Conservation (phyloP, 2,329 filamentous ascomycete genomes). For the Cladorrhinum sp. region DNA sequence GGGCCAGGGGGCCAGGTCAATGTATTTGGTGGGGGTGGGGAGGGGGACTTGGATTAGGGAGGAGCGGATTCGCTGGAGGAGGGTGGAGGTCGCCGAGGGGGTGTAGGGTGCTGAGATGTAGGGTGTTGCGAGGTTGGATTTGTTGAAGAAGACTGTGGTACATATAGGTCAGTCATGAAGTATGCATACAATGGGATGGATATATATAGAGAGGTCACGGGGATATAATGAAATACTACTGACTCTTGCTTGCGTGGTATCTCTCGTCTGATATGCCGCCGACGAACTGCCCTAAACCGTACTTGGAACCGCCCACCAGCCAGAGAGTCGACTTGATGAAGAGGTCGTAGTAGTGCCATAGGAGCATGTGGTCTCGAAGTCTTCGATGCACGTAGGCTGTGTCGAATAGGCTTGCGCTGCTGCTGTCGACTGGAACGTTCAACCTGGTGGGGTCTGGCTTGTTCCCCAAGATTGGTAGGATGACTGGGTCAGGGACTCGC, state of each 20-base stretch:
- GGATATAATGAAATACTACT: no score
- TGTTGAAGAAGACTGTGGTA: conserved; percentile 41
- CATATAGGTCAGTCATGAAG: no score
- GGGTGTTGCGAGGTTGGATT: conserved; percentile 42
- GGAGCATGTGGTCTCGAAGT: conserved; percentile 40
- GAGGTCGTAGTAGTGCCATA: conserved; percentile 46
- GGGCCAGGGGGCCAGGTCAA: conserved; percentile 46
- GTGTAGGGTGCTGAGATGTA: conserved; percentile 37
- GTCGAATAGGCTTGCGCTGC: conserved; percentile 48
- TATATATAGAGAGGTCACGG: no score
- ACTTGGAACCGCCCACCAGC: conserved; percentile 42
- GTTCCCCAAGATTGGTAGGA: conserved; percentile 19
- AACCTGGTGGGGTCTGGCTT: conserved; percentile 22
- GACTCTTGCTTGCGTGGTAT: conserved; percentile 29
- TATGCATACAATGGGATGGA: not conserved
- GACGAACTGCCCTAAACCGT: conserved; percentile 47
- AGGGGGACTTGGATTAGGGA: conserved; percentile 40
- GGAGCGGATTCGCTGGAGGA: conserved; percentile 37
- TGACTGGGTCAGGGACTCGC: conserved; percentile 18
- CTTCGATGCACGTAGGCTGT: conserved; percentile 47
- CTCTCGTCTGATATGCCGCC: conserved; percentile 41
- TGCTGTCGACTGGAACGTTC: conserved; percentile 48
- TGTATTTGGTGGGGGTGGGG: conserved; percentile 25
- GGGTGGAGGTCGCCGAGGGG: conserved; percentile 30
- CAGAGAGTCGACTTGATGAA: conserved; percentile 44